Evolutionary conservation across 345 rosid species (phyloP), one percentile per base, ranked within the genome.

Genomic region (Arabidopsis suecica): DNA sequence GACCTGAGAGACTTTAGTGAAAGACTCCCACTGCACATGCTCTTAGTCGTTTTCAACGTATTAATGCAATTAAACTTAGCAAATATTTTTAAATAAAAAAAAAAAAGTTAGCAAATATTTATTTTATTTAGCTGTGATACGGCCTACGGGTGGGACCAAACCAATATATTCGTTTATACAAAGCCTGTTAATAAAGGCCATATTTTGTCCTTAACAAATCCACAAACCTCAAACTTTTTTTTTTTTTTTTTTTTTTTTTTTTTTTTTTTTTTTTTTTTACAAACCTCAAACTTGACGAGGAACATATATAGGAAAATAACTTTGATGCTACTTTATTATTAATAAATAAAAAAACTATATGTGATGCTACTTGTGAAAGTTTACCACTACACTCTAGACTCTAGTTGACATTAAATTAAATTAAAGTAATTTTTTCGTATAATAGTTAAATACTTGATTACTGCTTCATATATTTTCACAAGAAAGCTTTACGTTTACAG

Each of bases 151-250:
- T 50, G 36, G 79, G 73, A 14, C 68, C 73, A 58, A 22, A 14
- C 68, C 73, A 58, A 22, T 67, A 75, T 54, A 40, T 40, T 49
- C 61, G 64, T 68, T 67, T 48, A 38, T 6, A 49, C 69, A 44
- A 68, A 30, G 8, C 25, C 16, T 36, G 12, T 23, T n/a, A 74
- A 37, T 45, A 58, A 74, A 50, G 8, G 50, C 61, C 60, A 32
- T 59, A 37, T 40, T 61, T 59, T 40, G 61, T 60, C 61, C 54
- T 18, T 9, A 0, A 42, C 64, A 54, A 42, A 69, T 69, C 49
- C 9, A 76, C 64, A 69, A 56, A 76, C 33, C 49, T 75, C 61
- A 50, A 25, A 71, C 54, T 64, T 38, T n/a, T n/a, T n/a, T n/a
- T n/a, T n/a, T n/a, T n/a, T n/a, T n/a, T n/a, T n/a, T n/a, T n/a